Evolutionary conservation across 495 filamentous ascomycete genomes (phyloP), one percentile per base, ranked within the genome.

Genomic region (Hypomontagnella monticulosa): DNA sequence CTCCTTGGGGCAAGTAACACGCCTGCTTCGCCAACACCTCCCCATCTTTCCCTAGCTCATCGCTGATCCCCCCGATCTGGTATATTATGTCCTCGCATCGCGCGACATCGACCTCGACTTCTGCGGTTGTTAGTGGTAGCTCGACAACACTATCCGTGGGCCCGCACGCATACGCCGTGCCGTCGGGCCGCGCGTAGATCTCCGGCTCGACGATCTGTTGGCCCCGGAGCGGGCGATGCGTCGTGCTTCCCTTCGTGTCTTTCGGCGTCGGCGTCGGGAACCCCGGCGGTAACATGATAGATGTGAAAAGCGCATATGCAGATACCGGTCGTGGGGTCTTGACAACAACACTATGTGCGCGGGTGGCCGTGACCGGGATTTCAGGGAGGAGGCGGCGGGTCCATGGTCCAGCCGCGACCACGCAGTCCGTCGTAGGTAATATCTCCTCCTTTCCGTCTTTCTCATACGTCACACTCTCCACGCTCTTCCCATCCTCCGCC

Each of bases 111-210:
- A 91, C 87, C 70, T 89, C 80, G 20, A 97, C 93, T 11, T 89
- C 84, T 20, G 86, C 87, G 6, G 85, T 87, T 4, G 87, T 84
- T 8, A 79, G 76, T 2, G 92, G 93, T 9, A 97, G 75, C 0
- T 89, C 88, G 3, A 91, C 83, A 9, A 79, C 70, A 36, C 81
- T 83, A 62, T 96, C 93, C 15, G 91, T 91, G 67, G 93, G 56
- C 42, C 78, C 80, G 72, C 93, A 96, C 20, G 88, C 89, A 71
- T 97, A 97, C 41, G 93, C 88, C 32, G 91, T 91, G 38, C 90
- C 84, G 69, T 92, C 88, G 0, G 92, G 92, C n/a, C 92, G 84
- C 10, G 92, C 87, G 72, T 96, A 96, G 63, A 97, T 94, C 73
- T 97, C 92, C 1, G 92, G 92, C 6, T 87, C 83, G 20, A 87